Conservation (phyloP, 495 filamentous ascomycete genomes). For the Lepraria neglecta region DNA sequence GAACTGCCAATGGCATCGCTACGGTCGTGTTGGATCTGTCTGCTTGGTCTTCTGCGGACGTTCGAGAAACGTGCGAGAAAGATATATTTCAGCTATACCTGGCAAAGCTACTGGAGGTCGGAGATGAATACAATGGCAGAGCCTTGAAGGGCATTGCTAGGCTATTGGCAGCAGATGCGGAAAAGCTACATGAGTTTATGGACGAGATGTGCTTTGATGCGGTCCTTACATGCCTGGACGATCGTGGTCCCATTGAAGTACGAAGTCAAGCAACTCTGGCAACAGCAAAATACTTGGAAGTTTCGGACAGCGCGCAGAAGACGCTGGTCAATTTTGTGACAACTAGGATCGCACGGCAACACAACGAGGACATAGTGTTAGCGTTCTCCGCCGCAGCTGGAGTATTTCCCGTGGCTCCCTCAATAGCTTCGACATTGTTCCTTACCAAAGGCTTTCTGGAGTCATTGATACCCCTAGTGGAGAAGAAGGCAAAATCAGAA, state of each 20-base stretch:
- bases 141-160: conserved; percentile 58
- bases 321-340: conserved; percentile 63
- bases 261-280: conserved; percentile 70
- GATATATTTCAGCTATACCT: conserved; percentile 63
- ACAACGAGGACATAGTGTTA: conserved; percentile 55
- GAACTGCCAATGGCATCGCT: conserved; percentile 52
- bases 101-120: conserved; percentile 57
- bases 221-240: conserved; percentile 69
- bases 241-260: conserved; percentile 59
- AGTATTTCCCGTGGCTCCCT: conserved; percentile 76
- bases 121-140: conserved; percentile 52
- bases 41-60: conserved; percentile 51
- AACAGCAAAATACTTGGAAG: conserved; percentile 72
- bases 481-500: conserved; percentile 64
- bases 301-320: conserved; percentile 58
- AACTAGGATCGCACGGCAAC: conserved; percentile 44
- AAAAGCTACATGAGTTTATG: conserved; percentile 56
- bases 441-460: conserved; percentile 75
- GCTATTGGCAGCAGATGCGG: conserved; percentile 54
- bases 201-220: conserved; percentile 75
- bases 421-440: conserved; percentile 65
- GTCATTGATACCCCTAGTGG: conserved; percentile 61
- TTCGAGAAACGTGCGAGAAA: conserved; percentile 44
- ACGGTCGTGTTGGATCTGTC: conserved; percentile 50
- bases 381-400: conserved; percentile 84